Base-by-base conservation (phyloP, 2,329 filamentous ascomycete species). In the Aspergillus luchuensis region DNA sequence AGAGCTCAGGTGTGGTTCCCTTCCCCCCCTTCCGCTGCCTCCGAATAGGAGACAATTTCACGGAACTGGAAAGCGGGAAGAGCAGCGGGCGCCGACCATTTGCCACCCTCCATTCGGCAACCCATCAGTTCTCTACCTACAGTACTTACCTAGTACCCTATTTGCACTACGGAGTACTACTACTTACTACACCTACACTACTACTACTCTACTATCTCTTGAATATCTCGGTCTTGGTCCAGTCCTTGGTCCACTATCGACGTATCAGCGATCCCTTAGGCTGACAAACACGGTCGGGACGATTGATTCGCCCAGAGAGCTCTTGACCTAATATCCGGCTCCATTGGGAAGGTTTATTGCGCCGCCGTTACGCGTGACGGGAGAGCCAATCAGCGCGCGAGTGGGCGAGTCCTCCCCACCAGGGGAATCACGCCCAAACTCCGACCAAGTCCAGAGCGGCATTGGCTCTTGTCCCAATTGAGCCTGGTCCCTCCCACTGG, bases 391-490 rank as follows among this genome's bases (percentile, higher is more conserved):
- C 50, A 60, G 11, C 28, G 38, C 11, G 11, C 33, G 21, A 23
- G 11, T n/a, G 38, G 13, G 39, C 33, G 17, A 1, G 36, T 56
- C 59, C 57, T 56, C 53, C 58, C 47, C 53, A 45, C 39, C 25
- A 39, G 47, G 39, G 52, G 56, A 50, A 36, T 51, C 36, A 39
- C 53, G 17, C 58, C 49, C 59, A 56, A 36, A 51, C 15, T 47
- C 39, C 53, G 59, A 49, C 28, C 49, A 43, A 48, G 6, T 28
- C 51, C 38, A 64, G 57, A 59, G 62, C 59, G 62, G 62, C 62
- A 56, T 50, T 47, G 47, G 45, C 47, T 43, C 60, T 50, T 64
- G 64, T 57, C 66, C 62, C 8, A 57, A 61, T 56, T 10, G n/a
- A 45, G 25, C 25, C 25, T 28, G 39, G 17, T 19, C 17, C 1